These are phyloP conservation scores for Fistulinella prunicolor DNA, from an alignment of 768 basidiomycete species.

Conservation along the genomic window DNA sequence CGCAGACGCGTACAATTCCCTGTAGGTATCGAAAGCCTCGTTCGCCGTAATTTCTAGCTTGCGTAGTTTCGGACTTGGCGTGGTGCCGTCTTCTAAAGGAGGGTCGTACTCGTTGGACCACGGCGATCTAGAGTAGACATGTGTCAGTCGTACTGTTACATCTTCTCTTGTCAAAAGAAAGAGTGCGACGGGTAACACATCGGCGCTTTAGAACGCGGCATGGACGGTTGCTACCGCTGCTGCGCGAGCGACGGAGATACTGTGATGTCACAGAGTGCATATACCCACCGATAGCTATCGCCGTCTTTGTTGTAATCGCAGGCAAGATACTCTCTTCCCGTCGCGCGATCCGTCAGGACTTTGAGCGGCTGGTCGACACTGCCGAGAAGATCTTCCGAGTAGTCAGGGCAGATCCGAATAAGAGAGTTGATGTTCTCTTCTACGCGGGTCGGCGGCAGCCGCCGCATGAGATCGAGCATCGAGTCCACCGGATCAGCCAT, in stretches of 20 bases:
- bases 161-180: neutral
- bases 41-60: constrained; percentile 92
- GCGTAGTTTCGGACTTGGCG: constrained; percentile 79
- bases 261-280: too few relatives aligned
- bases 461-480: constrained; percentile 93
- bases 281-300: constrained; percentile 72
- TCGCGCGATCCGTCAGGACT: constrained; percentile 72
- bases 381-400: constrained; percentile 91
- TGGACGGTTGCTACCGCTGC: too few relatives aligned
- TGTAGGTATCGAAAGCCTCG: constrained; percentile 95
- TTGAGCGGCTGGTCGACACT: constrained; percentile 94
- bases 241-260: too few relatives aligned
- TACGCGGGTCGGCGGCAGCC: constrained; percentile 88
- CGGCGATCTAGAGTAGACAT: constrained; percentile 65
- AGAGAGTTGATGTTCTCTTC: constrained; percentile 85
- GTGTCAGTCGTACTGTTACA: constrained; percentile 11
- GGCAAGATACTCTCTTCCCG: constrained; percentile 86
- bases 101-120: constrained; percentile 98
- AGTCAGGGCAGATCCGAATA: constrained; percentile 82
- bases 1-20: constrained; percentile 71
- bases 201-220: too few relatives aligned
- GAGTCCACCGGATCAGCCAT: constrained; percentile 84
- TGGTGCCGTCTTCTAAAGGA: constrained; percentile 83
- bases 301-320: constrained; percentile 95
- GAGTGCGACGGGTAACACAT: neutral